Evolutionary conservation across 805 yeast species (phyloP).

Genomic region (Cyberlindnera mycetangii): DNA sequence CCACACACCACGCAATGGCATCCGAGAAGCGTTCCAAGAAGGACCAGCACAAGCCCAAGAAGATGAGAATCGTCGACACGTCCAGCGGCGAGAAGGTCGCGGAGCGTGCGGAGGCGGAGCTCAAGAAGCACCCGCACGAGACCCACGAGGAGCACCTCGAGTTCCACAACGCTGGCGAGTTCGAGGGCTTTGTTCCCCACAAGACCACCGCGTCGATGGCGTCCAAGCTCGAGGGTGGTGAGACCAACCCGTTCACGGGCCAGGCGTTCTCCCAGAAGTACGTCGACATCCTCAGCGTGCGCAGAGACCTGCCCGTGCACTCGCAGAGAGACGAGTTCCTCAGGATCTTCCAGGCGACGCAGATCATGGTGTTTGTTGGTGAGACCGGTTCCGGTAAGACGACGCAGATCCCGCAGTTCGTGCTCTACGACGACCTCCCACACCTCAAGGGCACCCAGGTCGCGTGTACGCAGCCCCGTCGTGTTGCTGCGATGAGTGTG

Average conservation of each 20-base stretch:
- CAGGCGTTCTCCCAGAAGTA: slow-evolving; percentile 58
- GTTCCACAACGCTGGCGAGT: slow-evolving; percentile 67
- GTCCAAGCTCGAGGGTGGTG: slow-evolving; percentile 51
- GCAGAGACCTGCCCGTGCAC: slow-evolving; percentile 92
- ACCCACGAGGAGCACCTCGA: slow-evolving; percentile 35
- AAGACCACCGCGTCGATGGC: slow-evolving; percentile 67
- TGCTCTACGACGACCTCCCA: slow-evolving; percentile 85
- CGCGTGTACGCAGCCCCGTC: slow-evolving; percentile 95
- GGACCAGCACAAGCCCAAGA: slow-evolving; percentile 38
- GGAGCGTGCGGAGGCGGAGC: slow-evolving; percentile 59
- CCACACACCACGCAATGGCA: slow-evolving; percentile 24
- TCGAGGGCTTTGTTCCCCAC: slow-evolving; percentile 52
- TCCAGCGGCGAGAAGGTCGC: slow-evolving; percentile 65
- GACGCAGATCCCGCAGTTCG: slow-evolving; percentile 97
- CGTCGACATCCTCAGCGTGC: slow-evolving; percentile 68
- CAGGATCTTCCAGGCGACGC: slow-evolving; percentile 77
- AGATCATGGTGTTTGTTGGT: slow-evolving; percentile 97
- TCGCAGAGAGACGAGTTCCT: slow-evolving; percentile 89
- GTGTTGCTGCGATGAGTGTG: slow-evolving; percentile 99
- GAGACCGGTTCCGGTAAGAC: slow-evolving; percentile 99
- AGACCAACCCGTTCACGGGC: slow-evolving; percentile 80
- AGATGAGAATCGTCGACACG: slow-evolving; percentile 44
- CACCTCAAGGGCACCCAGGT: slow-evolving; percentile 80
- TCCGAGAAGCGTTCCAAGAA: slow-evolving; percentile 12
- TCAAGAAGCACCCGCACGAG: slow-evolving; percentile 47